Percentiles rank a stretch among this genome's conserved stretches.
phyloP scores from a whole-genome alignment of 257 asterid species.

The Thymus mandschuricus region DNA sequence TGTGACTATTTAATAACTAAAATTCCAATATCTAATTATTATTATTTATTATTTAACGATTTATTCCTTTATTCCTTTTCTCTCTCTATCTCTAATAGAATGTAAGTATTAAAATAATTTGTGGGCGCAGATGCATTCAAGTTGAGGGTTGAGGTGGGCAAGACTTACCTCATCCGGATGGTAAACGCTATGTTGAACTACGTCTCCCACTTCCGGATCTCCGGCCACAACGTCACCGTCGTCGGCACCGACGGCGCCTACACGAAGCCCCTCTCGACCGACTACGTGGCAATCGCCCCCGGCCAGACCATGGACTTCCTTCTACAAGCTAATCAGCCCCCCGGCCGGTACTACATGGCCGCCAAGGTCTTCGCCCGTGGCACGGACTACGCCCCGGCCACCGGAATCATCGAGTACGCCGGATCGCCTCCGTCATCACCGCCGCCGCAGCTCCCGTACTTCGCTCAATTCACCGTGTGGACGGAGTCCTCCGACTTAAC shows the following conservation, averaged over 20 bases:
- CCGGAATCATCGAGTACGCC: conserved; percentile 42
- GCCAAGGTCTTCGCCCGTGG: conserved; percentile 36
- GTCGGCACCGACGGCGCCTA: conserved; percentile 23
- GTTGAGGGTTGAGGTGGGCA: background rate
- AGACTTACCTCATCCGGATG: conserved; percentile 12
- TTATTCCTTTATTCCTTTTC: too few species aligned
- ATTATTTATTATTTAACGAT: too few species aligned
- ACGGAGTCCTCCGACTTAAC: conserved; percentile 36
- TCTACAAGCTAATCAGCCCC: conserved; percentile 49
- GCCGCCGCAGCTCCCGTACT: background rate
- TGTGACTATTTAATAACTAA: too few species aligned
- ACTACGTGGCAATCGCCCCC: conserved; percentile 53
- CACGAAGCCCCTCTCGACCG: background rate
- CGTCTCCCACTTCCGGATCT: conserved; percentile 15
- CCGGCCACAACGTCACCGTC: conserved; percentile 22
- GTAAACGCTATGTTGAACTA: conserved; percentile 17
- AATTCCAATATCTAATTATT: too few species aligned
- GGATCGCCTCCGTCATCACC: conserved; percentile 23
- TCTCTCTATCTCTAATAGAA: too few species aligned
- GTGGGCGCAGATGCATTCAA: conserved; percentile 23
- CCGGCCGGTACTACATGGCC: conserved; percentile 62
- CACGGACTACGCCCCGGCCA: conserved; percentile 37
- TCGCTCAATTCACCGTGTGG: conserved; percentile 40
- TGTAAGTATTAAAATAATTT: too few species aligned
- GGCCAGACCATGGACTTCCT: conserved; percentile 69